Percentiles rank a stretch among this genome's conserved stretches.
phyloP scores from a whole-genome alignment of 1,139 yeast species.

The Nakaseomyces kungkrabaensis region DNA sequence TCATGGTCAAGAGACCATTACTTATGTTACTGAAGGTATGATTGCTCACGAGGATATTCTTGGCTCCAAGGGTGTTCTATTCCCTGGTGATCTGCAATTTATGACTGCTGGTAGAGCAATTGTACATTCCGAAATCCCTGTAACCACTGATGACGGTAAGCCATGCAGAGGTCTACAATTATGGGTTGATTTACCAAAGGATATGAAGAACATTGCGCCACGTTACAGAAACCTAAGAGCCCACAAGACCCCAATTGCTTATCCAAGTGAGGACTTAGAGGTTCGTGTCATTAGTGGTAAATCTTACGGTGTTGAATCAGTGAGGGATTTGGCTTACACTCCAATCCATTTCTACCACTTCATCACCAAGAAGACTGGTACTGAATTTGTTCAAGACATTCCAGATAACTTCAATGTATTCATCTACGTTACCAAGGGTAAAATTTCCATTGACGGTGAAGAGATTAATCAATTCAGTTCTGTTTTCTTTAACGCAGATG shows the following conservation, averaged over 20 bases:
- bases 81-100: constrained; percentile 83
- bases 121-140: constrained; percentile 81
- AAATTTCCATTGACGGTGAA: constrained; percentile 39
- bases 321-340: constrained; percentile 71
- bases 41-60: constrained; percentile 90
- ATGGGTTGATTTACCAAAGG: constrained; percentile 83
- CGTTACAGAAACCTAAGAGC: constrained; percentile 70
- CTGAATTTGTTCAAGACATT: constrained; percentile 50
- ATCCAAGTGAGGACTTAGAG: constrained; percentile 62
- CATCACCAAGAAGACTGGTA: constrained; percentile 53
- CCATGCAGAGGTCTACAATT: constrained; percentile 68
- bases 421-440: constrained; percentile 59
- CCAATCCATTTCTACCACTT: constrained; percentile 72
- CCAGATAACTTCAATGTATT: constrained; percentile 64
- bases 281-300: constrained; percentile 70
- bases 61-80: constrained; percentile 66
- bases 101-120: constrained; percentile 93
- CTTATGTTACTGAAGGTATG: constrained; percentile 62
- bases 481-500: constrained; percentile 59
- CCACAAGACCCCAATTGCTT: constrained; percentile 59
- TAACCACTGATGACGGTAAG: constrained; percentile 45
- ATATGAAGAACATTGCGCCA: constrained; percentile 60
- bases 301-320: constrained; percentile 64
- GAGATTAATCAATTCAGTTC: constrained; percentile 41
- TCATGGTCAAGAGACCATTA: constrained; percentile 82